Percentiles rank a stretch among this genome's conserved stretches.
phyloP scores from a whole-genome alignment of 345 rosid species.

The Dimocarpus longan region DNA sequence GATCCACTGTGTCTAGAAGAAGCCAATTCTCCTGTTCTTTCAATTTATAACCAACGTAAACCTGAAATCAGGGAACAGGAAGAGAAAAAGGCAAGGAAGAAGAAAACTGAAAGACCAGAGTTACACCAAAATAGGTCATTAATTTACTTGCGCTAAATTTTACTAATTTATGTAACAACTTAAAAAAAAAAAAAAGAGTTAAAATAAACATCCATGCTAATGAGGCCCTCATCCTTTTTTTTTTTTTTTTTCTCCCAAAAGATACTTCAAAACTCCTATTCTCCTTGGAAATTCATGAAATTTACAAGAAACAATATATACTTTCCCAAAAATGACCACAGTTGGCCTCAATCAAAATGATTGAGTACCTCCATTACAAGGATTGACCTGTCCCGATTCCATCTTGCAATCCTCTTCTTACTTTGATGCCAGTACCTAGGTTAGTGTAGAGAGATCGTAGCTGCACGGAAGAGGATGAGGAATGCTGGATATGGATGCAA shows the following conservation, averaged over 20 bases:
- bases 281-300: conserved; percentile 42
- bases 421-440: conserved; percentile 23
- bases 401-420: conserved; percentile 23
- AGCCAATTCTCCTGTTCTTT: conserved; percentile 13
- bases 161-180: conserved; percentile 31
- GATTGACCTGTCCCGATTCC: conserved; percentile 29
- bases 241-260: conserved; percentile 3
- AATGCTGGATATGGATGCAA: conserved; percentile 25
- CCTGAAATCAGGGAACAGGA: conserved; percentile 16
- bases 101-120: not conserved
- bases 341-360: conserved; percentile 25
- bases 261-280: conserved; percentile 31
- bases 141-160: conserved; percentile 29
- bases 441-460: conserved; percentile 19
- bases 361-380: conserved; percentile 24
- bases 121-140: conserved; percentile 12
- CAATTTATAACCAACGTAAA: conserved; percentile 3
- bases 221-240: conserved; percentile 28
- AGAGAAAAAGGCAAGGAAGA: not conserved
- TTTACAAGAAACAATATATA: conserved; percentile 46
- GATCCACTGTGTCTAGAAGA: not conserved
- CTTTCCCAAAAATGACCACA: conserved; percentile 41
- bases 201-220: conserved; percentile 28
- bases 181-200: conserved; percentile 1
- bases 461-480: conserved; percentile 10